Evolutionary conservation across 805 yeast species (phyloP).

Genomic region (Yarrowia sp.): DNA sequence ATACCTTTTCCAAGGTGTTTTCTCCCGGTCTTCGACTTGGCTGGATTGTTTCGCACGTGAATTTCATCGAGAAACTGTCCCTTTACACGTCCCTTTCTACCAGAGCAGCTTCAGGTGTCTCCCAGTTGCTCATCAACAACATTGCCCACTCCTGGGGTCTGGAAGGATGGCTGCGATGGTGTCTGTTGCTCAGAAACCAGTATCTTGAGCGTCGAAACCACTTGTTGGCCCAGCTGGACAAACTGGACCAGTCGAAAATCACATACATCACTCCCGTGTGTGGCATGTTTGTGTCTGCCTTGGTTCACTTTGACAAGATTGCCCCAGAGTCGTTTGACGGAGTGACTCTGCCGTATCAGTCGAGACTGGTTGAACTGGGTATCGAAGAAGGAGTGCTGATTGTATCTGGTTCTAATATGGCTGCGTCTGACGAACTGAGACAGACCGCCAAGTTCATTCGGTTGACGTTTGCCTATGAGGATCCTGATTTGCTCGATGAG

Average conservation of each 20-base stretch:
- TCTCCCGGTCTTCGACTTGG: constrained; percentile 82
- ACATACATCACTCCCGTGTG: constrained; percentile 56
- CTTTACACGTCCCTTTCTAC: constrained; percentile 20
- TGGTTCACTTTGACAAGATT: constrained; percentile 24
- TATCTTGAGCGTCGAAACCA: constrained; percentile 26
- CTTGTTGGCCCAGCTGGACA: constrained; percentile 6
- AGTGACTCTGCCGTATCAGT: constrained; percentile 5
- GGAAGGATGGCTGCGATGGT: constrained; percentile 27
- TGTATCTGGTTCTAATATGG: constrained; percentile 30
- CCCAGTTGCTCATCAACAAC: constrained; percentile 33
- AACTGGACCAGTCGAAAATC: constrained; percentile 44
- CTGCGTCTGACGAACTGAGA: constrained; percentile 14
- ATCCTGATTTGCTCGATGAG: constrained; percentile 31
- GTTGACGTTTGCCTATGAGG: constrained; percentile 37
- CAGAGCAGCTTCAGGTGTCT: constrained; percentile 15
- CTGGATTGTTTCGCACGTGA: constrained; percentile 71
- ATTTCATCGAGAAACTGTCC: constrained; percentile 56
- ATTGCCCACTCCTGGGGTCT: constrained; percentile 35
- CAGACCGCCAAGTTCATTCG: constrained; percentile 5
- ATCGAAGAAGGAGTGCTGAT: constrained; percentile 28
- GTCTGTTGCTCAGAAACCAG: constrained; percentile 17
- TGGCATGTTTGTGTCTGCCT: constrained; percentile 54
- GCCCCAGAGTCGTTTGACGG: constrained; percentile 1
- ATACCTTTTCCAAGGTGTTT: constrained; percentile 77
- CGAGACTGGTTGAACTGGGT: constrained; percentile 13